Percentiles rank a stretch among this genome's conserved stretches.
Evolutionary conservation across 345 rosid species (phyloP).

Genomic region (Gossypioides kirkii): DNA sequence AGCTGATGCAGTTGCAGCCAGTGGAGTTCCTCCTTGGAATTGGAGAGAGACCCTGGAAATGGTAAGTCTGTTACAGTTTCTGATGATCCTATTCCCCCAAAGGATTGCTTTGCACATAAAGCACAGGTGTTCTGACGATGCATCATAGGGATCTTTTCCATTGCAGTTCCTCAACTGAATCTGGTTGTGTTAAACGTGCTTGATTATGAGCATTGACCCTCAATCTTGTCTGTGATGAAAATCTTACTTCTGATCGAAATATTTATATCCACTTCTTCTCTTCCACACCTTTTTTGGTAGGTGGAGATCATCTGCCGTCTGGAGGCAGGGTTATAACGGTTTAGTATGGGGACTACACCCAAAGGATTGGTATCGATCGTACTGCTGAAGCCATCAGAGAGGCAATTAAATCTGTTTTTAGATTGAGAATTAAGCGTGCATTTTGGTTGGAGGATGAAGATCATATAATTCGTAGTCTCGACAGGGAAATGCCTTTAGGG

Average conservation of each 20-base stretch:
- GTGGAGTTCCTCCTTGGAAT: too few species aligned
- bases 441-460: slow-evolving; percentile 99
- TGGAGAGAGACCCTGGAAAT: too few species aligned
- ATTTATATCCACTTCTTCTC: background rate
- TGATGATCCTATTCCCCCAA: slow-evolving; percentile 1
- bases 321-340: slow-evolving; percentile 90
- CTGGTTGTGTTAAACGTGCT: background rate
- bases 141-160: background rate
- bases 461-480: slow-evolving; percentile 73
- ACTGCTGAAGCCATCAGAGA: slow-evolving; percentile 83
- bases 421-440: slow-evolving; percentile 81
- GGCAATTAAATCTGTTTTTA: slow-evolving; percentile 73
- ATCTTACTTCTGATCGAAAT: background rate
- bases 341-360: slow-evolving; percentile 78
- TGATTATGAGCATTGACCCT: background rate
- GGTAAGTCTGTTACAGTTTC: slow-evolving; percentile 9
- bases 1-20: background rate
- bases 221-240: slow-evolving; percentile 8
- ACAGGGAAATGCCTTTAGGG: slow-evolving; percentile 92
- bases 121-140: background rate
- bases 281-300: slow-evolving; percentile 29
- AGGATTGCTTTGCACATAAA: slow-evolving; percentile 4
- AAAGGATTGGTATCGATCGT: slow-evolving; percentile 89
- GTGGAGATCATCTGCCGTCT: slow-evolving; percentile 62
- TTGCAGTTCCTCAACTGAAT: background rate